Evolutionary conservation across 2,329 filamentous ascomycete species (phyloP), one percentile per base, ranked within the genome.

Genomic region (Lachnum nothofagi): DNA sequence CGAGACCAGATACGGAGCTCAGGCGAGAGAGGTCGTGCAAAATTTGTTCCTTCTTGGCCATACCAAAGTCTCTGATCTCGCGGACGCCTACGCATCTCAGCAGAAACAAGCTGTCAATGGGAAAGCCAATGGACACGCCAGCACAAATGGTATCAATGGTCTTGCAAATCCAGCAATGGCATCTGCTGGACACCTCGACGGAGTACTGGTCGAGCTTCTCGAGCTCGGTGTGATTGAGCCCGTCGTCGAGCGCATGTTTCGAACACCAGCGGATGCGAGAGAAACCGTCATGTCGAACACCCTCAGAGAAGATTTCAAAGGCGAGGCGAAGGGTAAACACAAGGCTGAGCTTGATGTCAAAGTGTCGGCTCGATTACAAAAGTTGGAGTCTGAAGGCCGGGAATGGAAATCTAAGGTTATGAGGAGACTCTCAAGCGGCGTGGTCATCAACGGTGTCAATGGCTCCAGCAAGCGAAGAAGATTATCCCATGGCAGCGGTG

Each of bases 31-130:
- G 53, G 74, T 96, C 33, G 77, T 93, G 51, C 82, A 87, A 59
- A 85, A 84, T 24, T 71, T 96, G 35, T 71, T 95, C 52, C 76
- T 84, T 47, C 75, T 91, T 16, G 91, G 91, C 1, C 86, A 93
- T 69, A 85, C 85, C 24, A 82, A 80, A 63, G 75, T 91, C 27
- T 77, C 75, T 35, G 84, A 90, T 58, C 72, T 91, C 37, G 75
- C 76, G n/a, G 78, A 83, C 31, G 80, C 82, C 16, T 86, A 84
- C 60, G 65, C 72, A 20, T 49, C 56, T 16, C 53, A 44, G 31
- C 48, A 53, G 22, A 49, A 51, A 31, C 33, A 50, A 17, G 57
- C 65, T 20, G 37, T 57, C 16, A 66, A 67, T 41, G 63, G 68
- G 33, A 61, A 64, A 12, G 62, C 65, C 33, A 63, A 61, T 24